Evolutionary conservation across 345 rosid genomes (phyloP), one percentile per base, ranked within the genome.

Genomic region (Anastatica hierochuntica): DNA sequence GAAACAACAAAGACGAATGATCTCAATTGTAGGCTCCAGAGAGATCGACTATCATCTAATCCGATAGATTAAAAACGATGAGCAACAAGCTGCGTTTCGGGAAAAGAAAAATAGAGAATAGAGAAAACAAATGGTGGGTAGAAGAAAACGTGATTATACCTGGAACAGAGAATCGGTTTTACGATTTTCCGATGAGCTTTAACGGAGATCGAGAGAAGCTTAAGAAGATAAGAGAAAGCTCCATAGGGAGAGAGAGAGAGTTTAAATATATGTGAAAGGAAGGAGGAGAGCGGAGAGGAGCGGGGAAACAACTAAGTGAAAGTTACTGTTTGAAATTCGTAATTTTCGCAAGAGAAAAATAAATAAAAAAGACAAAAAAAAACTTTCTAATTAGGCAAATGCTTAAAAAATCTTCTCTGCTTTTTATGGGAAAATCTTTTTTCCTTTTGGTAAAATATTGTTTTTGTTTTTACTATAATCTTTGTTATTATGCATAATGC

Each of bases 261-360:
- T 42, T 62, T 43, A 55, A 23, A 34, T 49, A 62, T 24, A 58
- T 44, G n/a, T n/a, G n/a, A n/a, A n/a, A n/a, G n/a, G 60, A 21
- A 56, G 52, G 63, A 56, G 70, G 45, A 34, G 69, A 56, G 69
- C 69, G 58, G 58, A 37, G 49, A 49, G 76, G 75, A 67, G 79
- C 71, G 67, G 62, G 66, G 49, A 56, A 41, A 66, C 59, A 75
- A 54, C 78, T 59, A 81, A 77, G 78, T 76, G 85, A 80, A 69
- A 71, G 71, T 51, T 40, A 68, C 77, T 70, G 77, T 83, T 87
- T 77, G 59, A 13, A 3, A 14, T 50, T 21, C n/a, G 3, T 5
- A 3, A 11, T 0, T 13, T n/a, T n/a, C n/a, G n/a, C n/a, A n/a
- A 41, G 4, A 10, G 9, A 0, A 18, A 18, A 10, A 39, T 29